These are phyloP conservation scores for Taphrina wiesneri DNA, from an alignment of 1,139 yeast genomes.

Conservation along the genomic window DNA sequence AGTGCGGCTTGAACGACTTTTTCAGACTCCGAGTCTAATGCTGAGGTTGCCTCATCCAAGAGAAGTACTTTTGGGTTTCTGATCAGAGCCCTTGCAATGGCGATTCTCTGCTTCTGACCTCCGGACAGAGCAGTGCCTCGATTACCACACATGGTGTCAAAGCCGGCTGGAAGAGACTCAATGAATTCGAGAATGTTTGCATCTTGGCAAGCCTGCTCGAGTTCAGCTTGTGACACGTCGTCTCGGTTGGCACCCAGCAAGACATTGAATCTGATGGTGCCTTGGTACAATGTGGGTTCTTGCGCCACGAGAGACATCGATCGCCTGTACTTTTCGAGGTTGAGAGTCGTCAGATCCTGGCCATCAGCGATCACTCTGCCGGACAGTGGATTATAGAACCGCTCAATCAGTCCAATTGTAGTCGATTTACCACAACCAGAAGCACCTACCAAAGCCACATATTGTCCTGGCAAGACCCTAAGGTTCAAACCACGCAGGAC, in stretches of 20 bases:
- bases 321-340: constrained; percentile 69
- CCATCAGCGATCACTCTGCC: constrained; percentile 74
- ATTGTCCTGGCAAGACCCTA: constrained; percentile 73
- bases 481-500: constrained; percentile 69
- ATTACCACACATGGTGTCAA: constrained; percentile 80
- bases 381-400: constrained; percentile 72
- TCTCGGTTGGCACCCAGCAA: constrained; percentile 60
- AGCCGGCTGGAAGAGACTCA: constrained; percentile 73
- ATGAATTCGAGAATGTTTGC: constrained; percentile 83
- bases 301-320: constrained; percentile 79
- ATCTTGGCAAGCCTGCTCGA: constrained; percentile 67
- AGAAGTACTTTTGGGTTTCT: constrained; percentile 57
- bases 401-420: constrained; percentile 73
- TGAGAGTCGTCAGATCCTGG: constrained; percentile 68
- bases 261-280: constrained; percentile 79
- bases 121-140: constrained; percentile 67
- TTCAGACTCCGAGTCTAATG: constrained; percentile 74
- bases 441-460: constrained; percentile 91
- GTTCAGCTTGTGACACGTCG: constrained; percentile 60
- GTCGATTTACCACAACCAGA: constrained; percentile 96
- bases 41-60: constrained; percentile 78
- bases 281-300: constrained; percentile 85
- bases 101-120: constrained; percentile 81
- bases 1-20: constrained; percentile 70
- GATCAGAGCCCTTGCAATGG: constrained; percentile 69